Evolutionary conservation across 139 green algal species (phyloP).

Genomic region (Haematococcus sp.): DNA sequence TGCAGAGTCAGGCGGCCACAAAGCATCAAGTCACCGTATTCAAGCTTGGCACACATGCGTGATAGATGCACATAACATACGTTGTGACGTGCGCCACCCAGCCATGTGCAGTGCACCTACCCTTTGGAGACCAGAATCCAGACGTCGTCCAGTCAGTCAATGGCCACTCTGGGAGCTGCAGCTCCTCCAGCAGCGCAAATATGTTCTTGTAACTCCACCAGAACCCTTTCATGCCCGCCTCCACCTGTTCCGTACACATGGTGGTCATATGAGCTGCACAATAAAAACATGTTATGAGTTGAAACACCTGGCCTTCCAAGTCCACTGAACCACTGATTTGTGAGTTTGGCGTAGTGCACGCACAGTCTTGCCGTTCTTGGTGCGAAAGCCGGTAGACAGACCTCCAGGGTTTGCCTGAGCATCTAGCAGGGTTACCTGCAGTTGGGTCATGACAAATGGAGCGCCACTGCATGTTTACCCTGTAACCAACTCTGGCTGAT

Average conservation of each 20-base stretch:
- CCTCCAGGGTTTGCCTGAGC: slow-evolving; percentile 65
- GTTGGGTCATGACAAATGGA: too few species aligned
- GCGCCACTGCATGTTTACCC: too few species aligned
- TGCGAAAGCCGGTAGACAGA: slow-evolving; percentile 14
- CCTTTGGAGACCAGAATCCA: slow-evolving; percentile 62
- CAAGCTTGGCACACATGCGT: neutral
- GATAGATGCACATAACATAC: neutral
- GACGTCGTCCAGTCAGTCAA: slow-evolving; percentile 77
- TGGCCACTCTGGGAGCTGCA: slow-evolving; percentile 48
- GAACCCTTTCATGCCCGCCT: slow-evolving; percentile 83
- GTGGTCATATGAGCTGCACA: too few species aligned
- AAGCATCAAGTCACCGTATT: too few species aligned
- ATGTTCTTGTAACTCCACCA: slow-evolving; percentile 54
- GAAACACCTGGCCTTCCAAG: too few species aligned
- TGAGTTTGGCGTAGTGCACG: too few species aligned
- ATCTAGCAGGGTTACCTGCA: slow-evolving; percentile 72
- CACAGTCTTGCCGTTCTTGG: slow-evolving; percentile 8
- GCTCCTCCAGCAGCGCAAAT: slow-evolving; percentile 48
- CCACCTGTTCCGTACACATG: slow-evolving; percentile 57
- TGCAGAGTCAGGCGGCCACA: too few species aligned
- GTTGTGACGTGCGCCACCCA: neutral
- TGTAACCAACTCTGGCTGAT: too few species aligned
- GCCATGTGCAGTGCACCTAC: neutral
- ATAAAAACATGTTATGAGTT: too few species aligned
- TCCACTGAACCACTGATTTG: too few species aligned